A percentile compares a stretch with the other conserved stretches of the same genome.
Evolutionary conservation across 2,329 filamentous ascomycete genomes (phyloP).

Genomic region (Xylaria digitata): DNA sequence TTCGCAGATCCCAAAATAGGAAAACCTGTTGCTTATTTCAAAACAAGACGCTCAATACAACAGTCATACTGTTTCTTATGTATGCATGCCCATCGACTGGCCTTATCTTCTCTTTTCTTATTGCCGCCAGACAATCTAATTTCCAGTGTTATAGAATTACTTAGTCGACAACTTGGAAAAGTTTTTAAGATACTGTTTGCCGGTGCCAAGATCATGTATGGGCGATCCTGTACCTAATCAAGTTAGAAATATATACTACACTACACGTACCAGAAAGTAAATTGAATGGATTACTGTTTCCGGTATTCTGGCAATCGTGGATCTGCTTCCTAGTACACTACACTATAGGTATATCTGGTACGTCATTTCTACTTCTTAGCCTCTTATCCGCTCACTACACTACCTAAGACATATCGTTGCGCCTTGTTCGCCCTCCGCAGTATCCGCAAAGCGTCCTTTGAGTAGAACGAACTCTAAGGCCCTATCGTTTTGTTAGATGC

Average conservation of each 20-base stretch:
- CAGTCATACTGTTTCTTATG: background rate
- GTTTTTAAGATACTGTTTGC: background rate
- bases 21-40: background rate
- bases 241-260: background rate
- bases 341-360: background rate
- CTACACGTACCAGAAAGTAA: background rate
- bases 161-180: background rate
- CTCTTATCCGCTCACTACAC: background rate
- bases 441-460: no score
- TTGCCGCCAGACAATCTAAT: background rate
- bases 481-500: background rate
- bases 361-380: slow-evolving; percentile 7
- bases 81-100: background rate
- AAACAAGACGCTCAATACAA: background rate
- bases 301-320: background rate
- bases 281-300: slow-evolving; percentile 20
- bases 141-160: background rate
- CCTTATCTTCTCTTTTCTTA: background rate
- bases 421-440: background rate
- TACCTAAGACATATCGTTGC: background rate
- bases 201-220: background rate
- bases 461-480: background rate
- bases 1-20: background rate
- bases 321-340: background rate
- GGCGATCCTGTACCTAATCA: background rate